Evolutionary conservation across 306 rosid genomes (phyloP).

Genomic region (Vicia sativa): DNA sequence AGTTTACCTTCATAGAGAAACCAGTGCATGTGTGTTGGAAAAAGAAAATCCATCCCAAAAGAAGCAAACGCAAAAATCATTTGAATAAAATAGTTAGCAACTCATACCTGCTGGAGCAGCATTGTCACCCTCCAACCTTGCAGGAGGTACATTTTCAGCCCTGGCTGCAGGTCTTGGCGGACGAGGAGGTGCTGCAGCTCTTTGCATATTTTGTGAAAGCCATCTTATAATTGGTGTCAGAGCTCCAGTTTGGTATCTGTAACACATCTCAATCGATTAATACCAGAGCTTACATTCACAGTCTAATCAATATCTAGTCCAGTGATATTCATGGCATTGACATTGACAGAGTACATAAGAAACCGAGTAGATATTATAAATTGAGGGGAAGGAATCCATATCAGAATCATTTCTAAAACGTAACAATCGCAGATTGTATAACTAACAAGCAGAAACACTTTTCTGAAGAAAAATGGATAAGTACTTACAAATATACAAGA

Average conservation of each 20-base stretch:
- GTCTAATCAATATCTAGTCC: constrained; percentile 10
- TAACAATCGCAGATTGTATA: constrained; percentile 20
- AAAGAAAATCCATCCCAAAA: background rate
- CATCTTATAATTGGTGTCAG: constrained; percentile 83
- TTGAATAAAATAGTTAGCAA: constrained; percentile 31
- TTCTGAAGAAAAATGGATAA: background rate
- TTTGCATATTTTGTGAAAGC: constrained; percentile 95
- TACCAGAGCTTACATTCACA: constrained; percentile 36
- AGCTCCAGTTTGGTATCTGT: constrained; percentile 94
- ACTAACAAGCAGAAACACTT: constrained; percentile 21
- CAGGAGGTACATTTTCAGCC: constrained; percentile 75
- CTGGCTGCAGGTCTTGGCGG: constrained; percentile 80
- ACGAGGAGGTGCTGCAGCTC: constrained; percentile 93
- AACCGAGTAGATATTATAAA: background rate
- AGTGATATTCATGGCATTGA: constrained; percentile 8
- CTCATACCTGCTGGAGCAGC: constrained; percentile 74
- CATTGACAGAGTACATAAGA: constrained; percentile 9
- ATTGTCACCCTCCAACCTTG: constrained; percentile 62
- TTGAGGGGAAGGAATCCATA: background rate
- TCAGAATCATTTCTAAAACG: constrained; percentile 12
- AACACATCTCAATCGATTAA: constrained; percentile 40
- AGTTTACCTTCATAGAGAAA: constrained; percentile 24
- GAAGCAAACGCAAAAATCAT: background rate
- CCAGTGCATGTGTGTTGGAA: background rate
- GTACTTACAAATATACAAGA: constrained; percentile 82